phyloP scores from a whole-genome alignment of 768 basidiomycete genomes.

The Suillus variegatus region DNA sequence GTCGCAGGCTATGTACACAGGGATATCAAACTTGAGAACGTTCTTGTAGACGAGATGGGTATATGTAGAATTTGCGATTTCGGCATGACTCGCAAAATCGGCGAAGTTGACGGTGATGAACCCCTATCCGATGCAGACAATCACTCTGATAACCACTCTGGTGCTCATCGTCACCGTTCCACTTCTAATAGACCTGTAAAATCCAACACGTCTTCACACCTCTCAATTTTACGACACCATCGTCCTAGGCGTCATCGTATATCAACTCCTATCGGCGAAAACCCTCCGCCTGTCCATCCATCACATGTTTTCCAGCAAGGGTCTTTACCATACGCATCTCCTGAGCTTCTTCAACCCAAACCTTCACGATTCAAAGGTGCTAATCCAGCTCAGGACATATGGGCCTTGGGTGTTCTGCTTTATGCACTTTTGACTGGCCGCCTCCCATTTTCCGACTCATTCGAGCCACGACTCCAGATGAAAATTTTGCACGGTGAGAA shows the following conservation, averaged over 20 bases:
- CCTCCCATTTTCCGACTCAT: slow-evolving; percentile 88
- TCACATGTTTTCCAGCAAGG: slow-evolving; percentile 64
- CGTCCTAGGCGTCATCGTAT: slow-evolving; percentile 50
- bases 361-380: slow-evolving; percentile 29
- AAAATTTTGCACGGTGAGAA: slow-evolving; percentile 82
- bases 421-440: slow-evolving; percentile 81
- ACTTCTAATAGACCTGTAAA: slow-evolving; percentile 25
- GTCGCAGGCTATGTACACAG: slow-evolving; percentile 80
- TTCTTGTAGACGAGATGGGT: slow-evolving; percentile 87
- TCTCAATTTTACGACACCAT: slow-evolving; percentile 33
- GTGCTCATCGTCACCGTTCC: slow-evolving; percentile 27
- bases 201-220: slow-evolving; percentile 17
- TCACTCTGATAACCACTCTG: slow-evolving; percentile 11
- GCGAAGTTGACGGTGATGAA: slow-evolving; percentile 43
- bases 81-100: slow-evolving; percentile 73
- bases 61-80: slow-evolving; percentile 87
- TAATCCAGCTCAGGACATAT: slow-evolving; percentile 86
- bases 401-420: slow-evolving; percentile 92
- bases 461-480: slow-evolving; percentile 89
- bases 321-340: slow-evolving; percentile 88
- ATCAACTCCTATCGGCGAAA: slow-evolving; percentile 42
- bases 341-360: slow-evolving; percentile 78
- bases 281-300: slow-evolving; percentile 31
- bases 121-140: slow-evolving; percentile 19
- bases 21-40: slow-evolving; percentile 97